Percentiles rank a stretch among this genome's conserved stretches.
Evolutionary conservation across 768 basidiomycete genomes (phyloP).

Genomic region (Suillus clintonianus): DNA sequence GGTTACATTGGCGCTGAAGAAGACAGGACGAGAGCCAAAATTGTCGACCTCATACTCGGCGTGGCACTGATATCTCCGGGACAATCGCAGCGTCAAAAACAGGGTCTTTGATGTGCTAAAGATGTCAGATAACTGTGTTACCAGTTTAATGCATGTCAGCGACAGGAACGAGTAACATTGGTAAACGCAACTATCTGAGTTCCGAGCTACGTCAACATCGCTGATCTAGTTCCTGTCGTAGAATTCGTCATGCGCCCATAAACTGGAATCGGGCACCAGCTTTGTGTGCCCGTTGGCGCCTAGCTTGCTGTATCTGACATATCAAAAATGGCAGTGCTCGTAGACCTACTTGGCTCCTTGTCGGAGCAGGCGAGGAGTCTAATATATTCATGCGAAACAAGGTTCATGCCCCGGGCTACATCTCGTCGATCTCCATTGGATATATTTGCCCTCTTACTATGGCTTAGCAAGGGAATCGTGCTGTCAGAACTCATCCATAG

Average conservation of each 20-base stretch:
- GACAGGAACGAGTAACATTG: neutral
- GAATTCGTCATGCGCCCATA: neutral
- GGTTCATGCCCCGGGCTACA: neutral
- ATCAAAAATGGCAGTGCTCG: neutral
- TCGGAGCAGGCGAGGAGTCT: neutral
- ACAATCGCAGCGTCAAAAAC: slow-evolving; percentile 63
- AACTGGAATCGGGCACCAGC: neutral
- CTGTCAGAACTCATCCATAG: neutral
- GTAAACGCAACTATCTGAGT: neutral
- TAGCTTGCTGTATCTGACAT: neutral
- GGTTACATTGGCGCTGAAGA: slow-evolving; percentile 57
- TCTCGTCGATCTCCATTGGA: neutral
- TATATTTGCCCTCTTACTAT: neutral
- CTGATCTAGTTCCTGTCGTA: neutral
- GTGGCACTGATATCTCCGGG: neutral
- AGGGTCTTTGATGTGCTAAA: slow-evolving; percentile 69
- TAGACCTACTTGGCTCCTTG: neutral
- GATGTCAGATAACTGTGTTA: slow-evolving; percentile 33
- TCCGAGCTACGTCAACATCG: neutral
- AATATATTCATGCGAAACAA: neutral
- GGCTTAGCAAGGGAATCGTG: neutral
- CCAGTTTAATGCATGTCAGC: slow-evolving; percentile 3
- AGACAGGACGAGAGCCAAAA: slow-evolving; percentile 40
- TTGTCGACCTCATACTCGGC: slow-evolving; percentile 53
- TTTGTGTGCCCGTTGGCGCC: neutral